Evolutionary conservation across 768 basidiomycete species (phyloP).

Genomic region (Suillus placidus): DNA sequence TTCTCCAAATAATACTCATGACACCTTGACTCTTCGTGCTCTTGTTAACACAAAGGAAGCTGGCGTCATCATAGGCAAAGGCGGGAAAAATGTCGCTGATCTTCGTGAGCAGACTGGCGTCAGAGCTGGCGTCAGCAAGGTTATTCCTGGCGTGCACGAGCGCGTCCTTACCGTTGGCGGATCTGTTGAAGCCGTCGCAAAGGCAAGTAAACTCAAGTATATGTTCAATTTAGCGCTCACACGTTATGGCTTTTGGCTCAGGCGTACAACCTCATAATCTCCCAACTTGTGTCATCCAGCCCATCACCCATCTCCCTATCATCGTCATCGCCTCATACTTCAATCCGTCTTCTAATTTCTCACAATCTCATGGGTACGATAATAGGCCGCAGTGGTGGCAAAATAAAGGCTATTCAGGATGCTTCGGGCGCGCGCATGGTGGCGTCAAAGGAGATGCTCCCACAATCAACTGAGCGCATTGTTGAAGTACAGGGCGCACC

Average conservation of each 20-base stretch:
- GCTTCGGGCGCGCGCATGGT: constrained; percentile 96
- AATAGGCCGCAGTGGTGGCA: constrained; percentile 93
- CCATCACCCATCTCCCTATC: constrained; percentile 72
- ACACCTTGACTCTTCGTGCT: constrained; percentile 87
- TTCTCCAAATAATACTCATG: constrained; percentile 63
- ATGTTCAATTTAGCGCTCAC: constrained; percentile 11
- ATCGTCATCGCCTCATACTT: constrained; percentile 69
- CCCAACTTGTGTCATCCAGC: constrained; percentile 83
- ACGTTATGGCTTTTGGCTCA: constrained; percentile 35
- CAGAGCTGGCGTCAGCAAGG: constrained; percentile 99
- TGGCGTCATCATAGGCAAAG: constrained; percentile 96
- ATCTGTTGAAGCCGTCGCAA: constrained; percentile 88
- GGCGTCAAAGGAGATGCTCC: constrained; percentile 98
- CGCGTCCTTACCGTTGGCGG: constrained; percentile 95
- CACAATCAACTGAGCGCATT: constrained; percentile 98
- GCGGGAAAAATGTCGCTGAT: constrained; percentile 96
- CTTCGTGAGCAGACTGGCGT: constrained; percentile 94
- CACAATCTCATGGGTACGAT: constrained; percentile 99
- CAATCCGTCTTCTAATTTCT: constrained; percentile 95
- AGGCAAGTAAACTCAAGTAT: constrained; percentile 50
- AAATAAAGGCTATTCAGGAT: constrained; percentile 99
- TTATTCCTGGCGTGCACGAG: constrained; percentile 96
- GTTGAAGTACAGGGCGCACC: constrained; percentile 96
- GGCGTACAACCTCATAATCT: constrained; percentile 95
- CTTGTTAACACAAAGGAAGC: constrained; percentile 97